Conservation (phyloP, 257 asterid genomes). For the Misopates orontium region DNA sequence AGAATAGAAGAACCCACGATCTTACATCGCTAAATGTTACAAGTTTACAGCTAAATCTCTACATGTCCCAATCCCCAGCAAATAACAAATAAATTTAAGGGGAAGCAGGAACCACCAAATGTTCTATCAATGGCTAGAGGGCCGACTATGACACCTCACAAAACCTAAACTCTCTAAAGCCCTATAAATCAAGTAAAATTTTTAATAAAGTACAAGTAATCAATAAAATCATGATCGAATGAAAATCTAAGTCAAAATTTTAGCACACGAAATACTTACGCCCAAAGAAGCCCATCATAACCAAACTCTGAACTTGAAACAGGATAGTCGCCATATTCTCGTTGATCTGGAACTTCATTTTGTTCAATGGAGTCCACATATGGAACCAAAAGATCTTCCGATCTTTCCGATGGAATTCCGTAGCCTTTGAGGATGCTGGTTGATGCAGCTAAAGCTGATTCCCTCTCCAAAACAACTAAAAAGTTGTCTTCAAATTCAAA, state of each 20-base stretch:
- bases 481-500: conserved; percentile 86
- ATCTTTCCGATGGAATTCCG: conserved; percentile 87
- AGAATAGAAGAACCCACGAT: conserved; percentile 6
- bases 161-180: neutral
- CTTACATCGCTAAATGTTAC: conserved; percentile 21
- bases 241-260: conserved; percentile 4
- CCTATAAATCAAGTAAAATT: conserved; percentile 7
- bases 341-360: conserved; percentile 35
- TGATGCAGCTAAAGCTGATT: conserved; percentile 66
- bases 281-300: conserved; percentile 77
- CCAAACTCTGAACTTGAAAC: conserved; percentile 67
- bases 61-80: neutral
- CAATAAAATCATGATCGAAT: neutral
- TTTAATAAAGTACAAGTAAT: conserved; percentile 1
- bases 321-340: conserved; percentile 61
- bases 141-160: no score
- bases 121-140: conserved; percentile 21
- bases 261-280: conserved; percentile 28
- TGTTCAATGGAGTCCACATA: conserved; percentile 45
- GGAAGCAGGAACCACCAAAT: neutral
- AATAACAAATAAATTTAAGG: neutral
- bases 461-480: conserved; percentile 79
- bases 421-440: conserved; percentile 74
- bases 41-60: conserved; percentile 2
- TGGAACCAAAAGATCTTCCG: conserved; percentile 66